Evolutionary conservation across 345 rosid species (phyloP).

Genomic region (Reutealis trisperma): DNA sequence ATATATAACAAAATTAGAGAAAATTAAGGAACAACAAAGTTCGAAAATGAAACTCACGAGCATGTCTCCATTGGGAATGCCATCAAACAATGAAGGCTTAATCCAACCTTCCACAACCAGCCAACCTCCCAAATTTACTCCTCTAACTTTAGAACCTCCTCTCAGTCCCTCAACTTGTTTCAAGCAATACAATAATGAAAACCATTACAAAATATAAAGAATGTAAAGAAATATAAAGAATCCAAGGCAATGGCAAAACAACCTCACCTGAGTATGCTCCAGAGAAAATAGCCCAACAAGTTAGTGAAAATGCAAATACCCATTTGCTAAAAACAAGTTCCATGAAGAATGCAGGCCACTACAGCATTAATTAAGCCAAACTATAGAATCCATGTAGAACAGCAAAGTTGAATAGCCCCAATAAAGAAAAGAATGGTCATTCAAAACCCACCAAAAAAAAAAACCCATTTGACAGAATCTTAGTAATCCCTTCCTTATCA

Average conservation of each 20-base stretch:
- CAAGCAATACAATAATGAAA: conserved; percentile 11
- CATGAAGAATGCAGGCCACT: conserved; percentile 49
- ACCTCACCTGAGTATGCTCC: conserved; percentile 45
- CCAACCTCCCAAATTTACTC: conserved; percentile 82
- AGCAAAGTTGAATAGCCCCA: conserved; percentile 11
- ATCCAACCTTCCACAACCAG: conserved; percentile 84
- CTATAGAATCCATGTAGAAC: conserved; percentile 27
- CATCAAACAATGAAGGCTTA: conserved; percentile 72
- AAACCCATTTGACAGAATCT: conserved; percentile 29
- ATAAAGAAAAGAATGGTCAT: conserved; percentile 1
- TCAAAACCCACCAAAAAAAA: not conserved
- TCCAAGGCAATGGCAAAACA: conserved; percentile 1
- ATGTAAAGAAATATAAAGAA: conserved; percentile 9
- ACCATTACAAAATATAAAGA: not conserved
- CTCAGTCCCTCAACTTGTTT: conserved; percentile 56
- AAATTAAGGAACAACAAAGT: not conserved
- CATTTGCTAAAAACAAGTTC: conserved; percentile 50
- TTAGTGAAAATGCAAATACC: conserved; percentile 50
- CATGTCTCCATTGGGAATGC: conserved; percentile 72
- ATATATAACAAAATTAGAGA: not conserved
- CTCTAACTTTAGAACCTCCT: conserved; percentile 63
- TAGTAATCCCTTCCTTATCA: conserved; percentile 48
- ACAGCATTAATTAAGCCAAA: conserved; percentile 33
- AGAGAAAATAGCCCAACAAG: conserved; percentile 42
- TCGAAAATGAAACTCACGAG: conserved; percentile 47